Conservation (phyloP, 2,329 filamentous ascomycete genomes). For the Beauveria scarabaeidicola region DNA sequence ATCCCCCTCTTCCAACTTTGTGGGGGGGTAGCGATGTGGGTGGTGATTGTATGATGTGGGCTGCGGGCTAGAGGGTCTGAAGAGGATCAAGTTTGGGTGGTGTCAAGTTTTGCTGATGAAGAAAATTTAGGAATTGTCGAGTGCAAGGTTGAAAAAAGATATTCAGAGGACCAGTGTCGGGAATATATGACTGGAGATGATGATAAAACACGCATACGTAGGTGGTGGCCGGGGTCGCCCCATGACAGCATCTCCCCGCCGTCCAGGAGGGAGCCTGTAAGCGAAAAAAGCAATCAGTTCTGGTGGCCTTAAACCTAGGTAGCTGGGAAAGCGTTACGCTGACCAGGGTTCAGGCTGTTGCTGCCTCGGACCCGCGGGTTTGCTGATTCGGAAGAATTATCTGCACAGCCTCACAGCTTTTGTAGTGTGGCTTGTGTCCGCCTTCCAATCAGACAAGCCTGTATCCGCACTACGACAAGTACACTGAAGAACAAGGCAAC, state of each 20-base stretch:
- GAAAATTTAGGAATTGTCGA: no score
- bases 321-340: slow-evolving; percentile 1
- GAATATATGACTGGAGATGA: no score
- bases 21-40: slow-evolving; percentile 4
- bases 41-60: background rate
- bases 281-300: background rate
- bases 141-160: no score
- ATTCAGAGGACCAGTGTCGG: no score
- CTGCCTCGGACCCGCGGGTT: background rate
- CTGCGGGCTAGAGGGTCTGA: background rate
- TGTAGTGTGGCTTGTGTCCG: background rate
- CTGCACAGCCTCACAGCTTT: background rate
- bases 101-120: no score
- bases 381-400: background rate
- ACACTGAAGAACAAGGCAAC: no score
- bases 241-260: no score
- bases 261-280: no score
- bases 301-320: background rate
- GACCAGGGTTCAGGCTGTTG: background rate
- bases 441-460: background rate
- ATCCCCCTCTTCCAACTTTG: background rate
- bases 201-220: no score
- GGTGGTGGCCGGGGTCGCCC: no score
- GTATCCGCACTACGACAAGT: no score
- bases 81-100: background rate